phyloP scores from a whole-genome alignment of 371 early-diverging fungal genomes.

The Apophysomyces trapeziformis region DNA sequence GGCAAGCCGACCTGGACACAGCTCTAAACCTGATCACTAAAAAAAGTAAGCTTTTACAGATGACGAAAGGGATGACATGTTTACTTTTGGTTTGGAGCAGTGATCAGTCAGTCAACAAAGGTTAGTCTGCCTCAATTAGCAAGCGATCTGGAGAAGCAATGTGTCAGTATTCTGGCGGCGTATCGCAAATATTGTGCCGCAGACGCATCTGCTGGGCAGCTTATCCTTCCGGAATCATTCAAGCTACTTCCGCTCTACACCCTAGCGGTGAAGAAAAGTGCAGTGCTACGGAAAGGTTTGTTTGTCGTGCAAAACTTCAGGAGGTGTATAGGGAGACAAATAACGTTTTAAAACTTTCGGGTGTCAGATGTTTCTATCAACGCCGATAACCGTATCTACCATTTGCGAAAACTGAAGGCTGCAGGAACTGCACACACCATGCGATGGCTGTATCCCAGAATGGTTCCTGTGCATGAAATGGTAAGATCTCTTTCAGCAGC shows the following conservation, averaged over 20 bases:
- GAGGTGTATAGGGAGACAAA: not conserved
- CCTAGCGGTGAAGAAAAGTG: slow-evolving; percentile 71
- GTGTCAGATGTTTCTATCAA: slow-evolving; percentile 48
- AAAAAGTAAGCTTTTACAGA: slow-evolving; percentile 47
- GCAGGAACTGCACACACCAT: slow-evolving; percentile 71
- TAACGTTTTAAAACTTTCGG: slow-evolving; percentile 17
- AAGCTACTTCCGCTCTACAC: slow-evolving; percentile 92
- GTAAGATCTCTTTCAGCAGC: not conserved
- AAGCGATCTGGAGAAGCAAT: slow-evolving; percentile 35
- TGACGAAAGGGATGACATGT: slow-evolving; percentile 24
- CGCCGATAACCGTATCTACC: slow-evolving; percentile 79
- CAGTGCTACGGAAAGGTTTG: slow-evolving; percentile 70
- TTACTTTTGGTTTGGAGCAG: slow-evolving; percentile 29
- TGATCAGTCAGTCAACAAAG: slow-evolving; percentile 3
- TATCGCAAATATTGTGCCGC: slow-evolving; percentile 94
- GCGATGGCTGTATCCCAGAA: slow-evolving; percentile 83
- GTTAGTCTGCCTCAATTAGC: slow-evolving; percentile 26
- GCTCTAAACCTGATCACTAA: slow-evolving; percentile 86
- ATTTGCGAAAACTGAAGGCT: slow-evolving; percentile 76
- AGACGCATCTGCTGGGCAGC: slow-evolving; percentile 88
- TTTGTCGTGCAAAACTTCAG: slow-evolving; percentile 8
- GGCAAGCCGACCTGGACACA: slow-evolving; percentile 91
- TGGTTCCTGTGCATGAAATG: slow-evolving; percentile 51
- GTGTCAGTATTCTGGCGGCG: slow-evolving; percentile 87
- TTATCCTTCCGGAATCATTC: slow-evolving; percentile 95